Evolutionary conservation across 1,139 yeast species (phyloP), one percentile per base, ranked within the genome.

Genomic region (Lodderomyces margitis): DNA sequence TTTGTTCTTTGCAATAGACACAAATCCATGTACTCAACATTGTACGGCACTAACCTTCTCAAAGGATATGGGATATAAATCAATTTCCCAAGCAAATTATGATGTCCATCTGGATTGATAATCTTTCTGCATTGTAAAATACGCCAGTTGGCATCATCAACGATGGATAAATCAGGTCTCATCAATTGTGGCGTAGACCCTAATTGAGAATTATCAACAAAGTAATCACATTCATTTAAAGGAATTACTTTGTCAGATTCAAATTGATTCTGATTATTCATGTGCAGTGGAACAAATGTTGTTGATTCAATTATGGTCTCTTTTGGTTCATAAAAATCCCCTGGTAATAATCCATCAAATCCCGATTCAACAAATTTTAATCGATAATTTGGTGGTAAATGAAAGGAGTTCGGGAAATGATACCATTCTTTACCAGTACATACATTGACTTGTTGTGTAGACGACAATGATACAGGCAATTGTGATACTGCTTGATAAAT

Each of bases 341-440:
- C 95, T 0, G 98, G 98, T 36, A 91, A 67, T 44, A 91, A 66
- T 0, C 98, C 98, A 56, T 82, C 79, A 61, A 91, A 91, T 1
- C 94, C 95, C 44, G 89, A 82, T 44, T 71, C 68, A 7, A 87
- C 80, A 59, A 87, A 91, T 51, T 69, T 68, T 21, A 88, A 63
- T 47, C 96, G 68, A 45, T 75, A 65, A 27, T 75, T 70, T 16
- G 68, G 65, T 2, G 86, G 83, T 19, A 91, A 65, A 56, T 89
- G 87, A 58, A 89, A 85, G 0, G 97, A 89, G 1, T 86, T 81
- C 10, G 98, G 97, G 63, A 70, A 91, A 56, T 92, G 87, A 56
- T 88, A 88, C 97, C 98, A 91, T 64, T 92, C 98, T 46, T 96
- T 77, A 2, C 96, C 97, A 17, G 87, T 74, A 59, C 98, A 92